Evolutionary conservation across 139 green algal genomes (phyloP), one percentile per base, ranked within the genome.

Genomic region (Deuterostichococcus epilithicus): DNA sequence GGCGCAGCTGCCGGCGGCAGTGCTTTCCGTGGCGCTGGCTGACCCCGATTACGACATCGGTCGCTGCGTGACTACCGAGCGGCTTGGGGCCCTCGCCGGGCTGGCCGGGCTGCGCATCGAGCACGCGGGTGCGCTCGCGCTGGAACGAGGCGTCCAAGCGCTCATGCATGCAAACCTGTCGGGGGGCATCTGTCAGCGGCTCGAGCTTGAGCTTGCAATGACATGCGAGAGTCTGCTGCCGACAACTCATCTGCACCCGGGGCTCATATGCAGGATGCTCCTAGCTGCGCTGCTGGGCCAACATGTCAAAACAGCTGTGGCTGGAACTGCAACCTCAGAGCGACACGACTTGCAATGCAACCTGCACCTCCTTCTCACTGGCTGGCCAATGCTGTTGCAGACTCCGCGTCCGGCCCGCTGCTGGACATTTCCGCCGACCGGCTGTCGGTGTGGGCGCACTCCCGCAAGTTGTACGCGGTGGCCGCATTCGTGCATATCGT

Each of bases 1-100:
- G 3, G 52, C 28, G 52, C 52, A 63, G 3, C 18, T 63, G 52
- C 52, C 52, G 28, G 52, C 52, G 13, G 52, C 52, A 3, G 52
- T 79, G 38, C 73, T 82, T 72, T 73, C 59, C n/a, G 33, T 81
- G 23, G 10, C 18, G 36, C 38, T 81, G 34, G 74, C 36, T 6
- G 28, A 68, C 0, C 59, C 25, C 1, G 44, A 70, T 38, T 47
- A 76, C 33, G 33, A 80, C 58, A 42, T 63, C 18, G 20, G 10
- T 3, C 52, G 52, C 52, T 63, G 52, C 20, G 28, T 20, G 52
- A 63, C 10, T 63, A 20, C 52, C 52, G 13, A 63, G 52, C 13
- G 18, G 10, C 52, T 63, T 5, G 52, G 52, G 5, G 52, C 52
- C 3, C 52, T 63, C 3, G 52, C 52, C 52, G 52, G 52, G 18